A percentile compares a stretch with the other conserved stretches of the same genome.
Evolutionary conservation across 352 stramenopile species (phyloP).

Genomic region (Phytophthora vignae): DNA sequence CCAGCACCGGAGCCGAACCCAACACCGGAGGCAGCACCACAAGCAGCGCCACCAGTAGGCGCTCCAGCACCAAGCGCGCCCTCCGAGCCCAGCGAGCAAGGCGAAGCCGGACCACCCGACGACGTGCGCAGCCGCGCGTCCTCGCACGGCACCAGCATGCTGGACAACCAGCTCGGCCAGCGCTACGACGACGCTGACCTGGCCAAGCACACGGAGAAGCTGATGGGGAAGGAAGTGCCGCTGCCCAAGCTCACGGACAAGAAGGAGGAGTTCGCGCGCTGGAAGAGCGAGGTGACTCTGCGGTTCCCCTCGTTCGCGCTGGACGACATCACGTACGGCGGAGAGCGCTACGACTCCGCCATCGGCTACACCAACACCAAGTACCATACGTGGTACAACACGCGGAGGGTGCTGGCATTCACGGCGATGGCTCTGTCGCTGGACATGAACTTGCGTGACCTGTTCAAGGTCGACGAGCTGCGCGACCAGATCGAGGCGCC

Average conservation of each 20-base stretch:
- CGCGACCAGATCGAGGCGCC: too few relatives aligned
- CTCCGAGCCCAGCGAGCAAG: neutral
- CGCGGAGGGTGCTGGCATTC: too few relatives aligned
- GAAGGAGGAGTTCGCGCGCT: neutral
- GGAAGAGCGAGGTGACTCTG: neutral
- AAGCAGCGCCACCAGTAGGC: too few relatives aligned
- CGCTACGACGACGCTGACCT: neutral
- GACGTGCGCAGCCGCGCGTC: neutral
- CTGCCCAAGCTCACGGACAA: neutral
- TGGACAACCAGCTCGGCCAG: neutral
- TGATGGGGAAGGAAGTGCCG: neutral
- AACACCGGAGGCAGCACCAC: neutral
- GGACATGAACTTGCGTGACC: too few relatives aligned
- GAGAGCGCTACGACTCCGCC: too few relatives aligned
- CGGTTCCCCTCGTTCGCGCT: neutral
- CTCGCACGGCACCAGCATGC: neutral
- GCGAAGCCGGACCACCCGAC: too few relatives aligned
- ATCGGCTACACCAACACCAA: too few relatives aligned
- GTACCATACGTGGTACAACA: too few relatives aligned
- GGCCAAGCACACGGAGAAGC: neutral
- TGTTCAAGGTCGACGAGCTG: too few relatives aligned
- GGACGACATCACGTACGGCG: too few relatives aligned
- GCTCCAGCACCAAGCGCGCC: too few relatives aligned
- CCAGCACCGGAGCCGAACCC: neutral
- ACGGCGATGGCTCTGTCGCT: too few relatives aligned